These are phyloP conservation scores for Xylaria arbuscula DNA, from an alignment of 2,329 filamentous ascomycete genomes.

Conservation along the genomic window DNA sequence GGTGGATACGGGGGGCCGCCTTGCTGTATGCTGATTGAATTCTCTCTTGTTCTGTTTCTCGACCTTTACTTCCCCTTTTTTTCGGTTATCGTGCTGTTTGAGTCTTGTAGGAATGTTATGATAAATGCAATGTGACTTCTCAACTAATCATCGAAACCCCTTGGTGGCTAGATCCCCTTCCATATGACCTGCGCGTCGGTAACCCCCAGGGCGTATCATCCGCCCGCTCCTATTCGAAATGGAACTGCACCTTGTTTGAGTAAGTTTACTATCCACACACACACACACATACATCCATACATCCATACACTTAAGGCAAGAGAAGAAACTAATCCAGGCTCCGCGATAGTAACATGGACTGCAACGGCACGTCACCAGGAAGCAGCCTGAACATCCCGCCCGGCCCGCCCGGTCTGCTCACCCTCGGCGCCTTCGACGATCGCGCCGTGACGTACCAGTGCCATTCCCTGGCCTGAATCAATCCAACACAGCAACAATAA, in stretches of 20 bases:
- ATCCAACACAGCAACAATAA: neutral
- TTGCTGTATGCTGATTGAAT: conserved; percentile 38
- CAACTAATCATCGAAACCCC: neutral
- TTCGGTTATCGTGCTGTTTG: neutral
- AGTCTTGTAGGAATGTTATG: too few species aligned
- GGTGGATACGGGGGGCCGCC: conserved; percentile 41
- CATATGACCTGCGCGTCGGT: conserved; percentile 41
- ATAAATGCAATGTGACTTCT: too few species aligned
- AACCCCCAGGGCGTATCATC: conserved; percentile 45
- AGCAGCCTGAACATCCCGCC: conserved; percentile 39
- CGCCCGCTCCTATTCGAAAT: conserved; percentile 42
- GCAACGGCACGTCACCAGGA: conserved; percentile 34
- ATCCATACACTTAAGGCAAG: too few species aligned
- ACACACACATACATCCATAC: neutral
- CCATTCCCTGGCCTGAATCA: conserved; percentile 23
- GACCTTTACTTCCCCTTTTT: neutral
- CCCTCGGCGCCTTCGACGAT: conserved; percentile 41
- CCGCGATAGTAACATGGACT: conserved; percentile 36
- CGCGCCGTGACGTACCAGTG: conserved; percentile 41
- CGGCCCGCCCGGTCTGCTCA: conserved; percentile 35
- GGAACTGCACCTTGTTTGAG: conserved; percentile 45
- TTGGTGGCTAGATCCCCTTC: conserved; percentile 38
- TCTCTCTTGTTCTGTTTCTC: neutral
- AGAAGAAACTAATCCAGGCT: neutral
- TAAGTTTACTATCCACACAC: conserved; percentile 29